Percentiles rank a stretch among this genome's conserved stretches.
These are phyloP conservation scores for Stagonosporopsis rhizophila DNA, from an alignment of 2,329 filamentous ascomycete species.

Conservation along the genomic window DNA sequence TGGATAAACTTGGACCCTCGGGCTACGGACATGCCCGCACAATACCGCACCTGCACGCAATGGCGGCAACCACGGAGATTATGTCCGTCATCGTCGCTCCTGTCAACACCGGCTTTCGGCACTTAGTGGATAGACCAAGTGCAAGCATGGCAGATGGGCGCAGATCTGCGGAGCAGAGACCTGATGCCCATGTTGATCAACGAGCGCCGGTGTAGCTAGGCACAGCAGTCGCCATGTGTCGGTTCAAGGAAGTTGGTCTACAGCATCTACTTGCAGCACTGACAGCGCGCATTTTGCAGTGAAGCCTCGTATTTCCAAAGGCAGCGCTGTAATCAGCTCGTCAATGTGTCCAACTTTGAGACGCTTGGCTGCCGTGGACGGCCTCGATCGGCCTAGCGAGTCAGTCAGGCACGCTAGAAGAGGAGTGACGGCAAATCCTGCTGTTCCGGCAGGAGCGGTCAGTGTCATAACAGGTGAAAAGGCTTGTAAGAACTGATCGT, in stretches of 20 bases:
- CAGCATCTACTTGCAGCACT: not conserved
- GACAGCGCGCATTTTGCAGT: not conserved
- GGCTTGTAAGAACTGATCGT: slow-evolving; percentile 7
- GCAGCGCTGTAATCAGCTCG: not conserved
- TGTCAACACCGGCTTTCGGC: not conserved
- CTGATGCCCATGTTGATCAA: slow-evolving; percentile 22
- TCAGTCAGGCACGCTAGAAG: not conserved
- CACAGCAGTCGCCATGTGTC: not conserved
- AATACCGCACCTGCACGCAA: slow-evolving; percentile 1
- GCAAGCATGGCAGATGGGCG: not conserved
- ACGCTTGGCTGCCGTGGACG: not conserved
- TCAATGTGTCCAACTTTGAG: not conserved
- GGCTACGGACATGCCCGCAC: slow-evolving; percentile 1
- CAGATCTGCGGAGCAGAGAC: slow-evolving; percentile 5
- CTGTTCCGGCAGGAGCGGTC: not conserved
- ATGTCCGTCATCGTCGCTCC: not conserved
- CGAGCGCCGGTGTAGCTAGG: not conserved
- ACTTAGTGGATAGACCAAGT: not conserved
- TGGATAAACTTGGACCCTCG: not conserved
- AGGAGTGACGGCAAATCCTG: not conserved
- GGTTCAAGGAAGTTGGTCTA: too few species aligned
- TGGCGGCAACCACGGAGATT: not conserved
- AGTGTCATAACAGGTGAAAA: not conserved
- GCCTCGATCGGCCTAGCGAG: slow-evolving; percentile 9
- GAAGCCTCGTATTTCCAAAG: not conserved